Conservation (phyloP, 176 grass and related monocot species). For the Zea mays region Zm-B73-REFERENCE-NAM-5.0 NC_050104.1:143017501-143018000, state of each 20-base stretch:
- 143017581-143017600: background rate
- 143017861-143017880: too few relatives aligned
- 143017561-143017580: background rate
- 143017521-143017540: background rate
- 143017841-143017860: too few relatives aligned
- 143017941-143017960: background rate
- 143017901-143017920: too few relatives aligned
- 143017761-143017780: constrained; percentile 23
- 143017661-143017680: constrained; percentile 17
- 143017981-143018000: constrained; percentile 74
- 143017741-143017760: constrained; percentile 11
- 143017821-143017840: too few relatives aligned
- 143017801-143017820: constrained; percentile 11
- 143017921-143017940: too few relatives aligned
- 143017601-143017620: constrained; percentile 8
- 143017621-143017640: background rate
- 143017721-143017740: constrained; percentile 27
- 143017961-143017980: constrained; percentile 42
- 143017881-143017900: too few relatives aligned
- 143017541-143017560: background rate
- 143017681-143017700: constrained; percentile 44
- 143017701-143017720: constrained; percentile 31
- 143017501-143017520: background rate
- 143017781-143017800: constrained; percentile 22
- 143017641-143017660: constrained; percentile 8